Base-by-base conservation (phyloP, 2,329 filamentous ascomycete species). In the Trichophyton verrucosum region DNA sequence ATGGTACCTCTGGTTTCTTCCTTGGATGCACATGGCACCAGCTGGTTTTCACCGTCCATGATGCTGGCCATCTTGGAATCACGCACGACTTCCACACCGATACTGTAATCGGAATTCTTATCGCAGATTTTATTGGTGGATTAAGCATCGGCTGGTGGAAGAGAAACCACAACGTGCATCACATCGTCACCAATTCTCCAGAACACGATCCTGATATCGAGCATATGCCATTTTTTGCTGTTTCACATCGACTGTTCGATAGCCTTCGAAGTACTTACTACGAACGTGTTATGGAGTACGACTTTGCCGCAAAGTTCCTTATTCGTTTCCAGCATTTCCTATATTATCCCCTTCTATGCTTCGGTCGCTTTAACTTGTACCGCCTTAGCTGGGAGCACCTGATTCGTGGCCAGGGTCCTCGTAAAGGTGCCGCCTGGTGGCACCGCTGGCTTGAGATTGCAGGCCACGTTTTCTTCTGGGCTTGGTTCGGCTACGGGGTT, bases 121-220 rank as follows among this genome's bases (percentile, higher is more conserved):
- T 96, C 68, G 91, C 91, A 59, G 88, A 96, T 72, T 97, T 87
- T 68, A 77, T 94, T 20, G 94, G 94, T 42, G 94, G 94, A 0
- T 76, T 99, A 38, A 96, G 90, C 27, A 76, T 96, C 60, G 89
- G 92, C 51, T 99, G 94, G 94, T 99, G 94, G 92, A 97, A 97
- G 75, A 82, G 85, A 64, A 96, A 86, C 71, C 92, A 97, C 74
- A 97, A 97, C 70, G 91, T 96, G 7, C 92, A 97, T 71, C 92
- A 97, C 70, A 91, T 97, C 66, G 87, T 97, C 59, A 97, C 94
- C 17, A 97, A 97, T 73, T 87, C 87, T 49, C 89, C 91, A 13
- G 94, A 96, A 73, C 92, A 97, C 71, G 92, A 97, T 71, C 92
- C 94, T 0, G 92, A 97, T 71, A 97, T 96, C 67, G 85, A 92